Evolutionary conservation across 1,284 basidiomycete genomes (phyloP).

Genomic region (Coniferiporia sulphurascens): DNA sequence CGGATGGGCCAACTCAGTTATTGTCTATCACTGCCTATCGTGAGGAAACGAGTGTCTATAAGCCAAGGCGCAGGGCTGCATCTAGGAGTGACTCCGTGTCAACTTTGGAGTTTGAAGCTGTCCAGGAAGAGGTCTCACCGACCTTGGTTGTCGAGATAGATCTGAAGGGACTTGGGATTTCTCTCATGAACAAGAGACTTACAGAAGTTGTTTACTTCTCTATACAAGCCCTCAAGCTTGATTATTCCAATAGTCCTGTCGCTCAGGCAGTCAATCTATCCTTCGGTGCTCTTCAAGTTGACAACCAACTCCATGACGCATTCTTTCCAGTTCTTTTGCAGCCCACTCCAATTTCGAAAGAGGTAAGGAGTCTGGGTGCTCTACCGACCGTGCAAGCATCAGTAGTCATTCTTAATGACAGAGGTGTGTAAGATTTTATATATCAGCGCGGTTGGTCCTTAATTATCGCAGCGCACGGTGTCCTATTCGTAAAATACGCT

Average conservation of each 20-base stretch:
- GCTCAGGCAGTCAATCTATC: constrained; percentile 81
- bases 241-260: constrained; percentile 79
- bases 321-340: constrained; percentile 95
- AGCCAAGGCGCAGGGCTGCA: constrained; percentile 61
- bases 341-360: constrained; percentile 87
- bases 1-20: constrained; percentile 84
- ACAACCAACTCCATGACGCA: constrained; percentile 97
- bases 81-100: constrained; percentile 68
- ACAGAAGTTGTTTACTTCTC: constrained; percentile 91
- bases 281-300: constrained; percentile 91
- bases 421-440: constrained; percentile 48
- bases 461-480: constrained; percentile 74
- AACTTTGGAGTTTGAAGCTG: constrained; percentile 82
- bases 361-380: constrained; percentile 75
- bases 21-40: constrained; percentile 87
- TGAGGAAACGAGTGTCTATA: constrained; percentile 85
- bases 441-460: neutral
- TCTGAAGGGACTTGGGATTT: constrained; percentile 90
- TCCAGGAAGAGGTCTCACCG: constrained; percentile 72
- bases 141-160: constrained; percentile 71
- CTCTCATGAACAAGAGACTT: constrained; percentile 84
- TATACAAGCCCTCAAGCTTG: constrained; percentile 76
- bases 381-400: constrained; percentile 91
- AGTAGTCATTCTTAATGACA: constrained; percentile 88
- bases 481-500: constrained; percentile 96